Evolutionary conservation across 176 grass and related monocot species (phyloP), one percentile per base, ranked within the genome.

Genomic region (Aegilops umbellulata): DNA sequence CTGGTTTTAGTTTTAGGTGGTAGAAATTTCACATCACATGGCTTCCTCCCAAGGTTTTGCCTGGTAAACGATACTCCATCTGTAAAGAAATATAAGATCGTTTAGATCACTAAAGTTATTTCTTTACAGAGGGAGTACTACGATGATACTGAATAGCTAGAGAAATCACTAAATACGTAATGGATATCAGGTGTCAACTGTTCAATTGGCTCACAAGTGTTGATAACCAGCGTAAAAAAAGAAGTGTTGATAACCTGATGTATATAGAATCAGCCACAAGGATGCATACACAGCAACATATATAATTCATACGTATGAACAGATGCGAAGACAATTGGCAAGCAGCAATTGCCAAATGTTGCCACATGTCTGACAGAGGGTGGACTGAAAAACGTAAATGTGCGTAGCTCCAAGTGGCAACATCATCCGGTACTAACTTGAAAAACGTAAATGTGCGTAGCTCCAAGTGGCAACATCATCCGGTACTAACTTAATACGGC

Each of bases 391-490:
- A 55, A 36, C 10, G 10, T 7, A 36, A 57, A 34, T 25, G 4
- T 78, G 0, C 20, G 0, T 38, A 24, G 53, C 76, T 78, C 53
- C 76, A 78, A 78, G 76, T 78, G 76, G 76, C 76, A 78, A 36
- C 19, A 58, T 15, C 30, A 15, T 30, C 26, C 26, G 1, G 25
- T 6, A 25, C n/a, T n/a, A n/a, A n/a, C n/a, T n/a, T 36, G 46
- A 12, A 13, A n/a, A 55, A 36, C 10, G 10, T 7, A 36, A 57
- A 34, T 25, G 4, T 78, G 0, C 20, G 0, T 38, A 24, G 53
- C 76, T 78, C 53, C 76, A 78, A 78, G 76, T 78, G 76, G 76
- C 76, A 78, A 36, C 19, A 60, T 16, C 31, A 15, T 31, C 26
- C 27, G 0, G 26, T 7, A 26, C 5, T 2, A 11, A 65, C 2